Evolutionary conservation across 495 filamentous ascomycete genomes (phyloP).

Genomic region (Hypoxylon trugodes): DNA sequence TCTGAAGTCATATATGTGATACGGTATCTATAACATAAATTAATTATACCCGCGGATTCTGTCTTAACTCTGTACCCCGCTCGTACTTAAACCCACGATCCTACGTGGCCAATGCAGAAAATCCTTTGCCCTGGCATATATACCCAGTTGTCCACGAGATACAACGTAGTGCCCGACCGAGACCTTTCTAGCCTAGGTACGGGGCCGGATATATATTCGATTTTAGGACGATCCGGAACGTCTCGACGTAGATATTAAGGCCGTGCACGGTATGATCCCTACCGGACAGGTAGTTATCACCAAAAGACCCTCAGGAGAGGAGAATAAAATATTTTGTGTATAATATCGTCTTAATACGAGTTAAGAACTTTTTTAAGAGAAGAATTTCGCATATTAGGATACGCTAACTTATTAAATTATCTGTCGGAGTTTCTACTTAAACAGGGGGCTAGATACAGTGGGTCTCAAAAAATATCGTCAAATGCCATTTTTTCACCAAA

Average conservation of each 20-base stretch:
- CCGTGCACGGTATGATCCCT: conserved; percentile 3
- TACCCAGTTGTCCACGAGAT: background rate
- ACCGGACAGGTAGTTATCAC: no score
- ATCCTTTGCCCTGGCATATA: background rate
- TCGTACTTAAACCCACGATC: conserved; percentile 9
- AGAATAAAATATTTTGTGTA: no score
- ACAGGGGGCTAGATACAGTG: no score
- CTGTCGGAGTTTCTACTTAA: no score
- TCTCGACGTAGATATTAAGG: conserved; percentile 4
- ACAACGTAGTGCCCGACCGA: background rate
- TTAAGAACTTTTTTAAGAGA: no score
- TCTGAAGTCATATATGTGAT: conserved; percentile 23
- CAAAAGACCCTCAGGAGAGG: no score
- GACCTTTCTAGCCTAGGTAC: conserved; percentile 1
- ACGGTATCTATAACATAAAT: background rate
- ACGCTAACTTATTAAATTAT: no score
- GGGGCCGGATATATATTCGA: background rate
- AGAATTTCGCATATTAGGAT: no score
- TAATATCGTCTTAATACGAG: no score
- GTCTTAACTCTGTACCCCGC: background rate
- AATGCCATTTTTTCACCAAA: no score
- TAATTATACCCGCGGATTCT: background rate
- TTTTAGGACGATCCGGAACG: conserved; percentile 1
- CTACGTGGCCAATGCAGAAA: conserved; percentile 3
- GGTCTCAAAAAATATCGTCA: no score